A percentile compares a stretch with the other conserved stretches of the same genome.
Conservation (phyloP, 2,329 filamentous ascomycete genomes). For the Aspergillus bombycis region DNA sequence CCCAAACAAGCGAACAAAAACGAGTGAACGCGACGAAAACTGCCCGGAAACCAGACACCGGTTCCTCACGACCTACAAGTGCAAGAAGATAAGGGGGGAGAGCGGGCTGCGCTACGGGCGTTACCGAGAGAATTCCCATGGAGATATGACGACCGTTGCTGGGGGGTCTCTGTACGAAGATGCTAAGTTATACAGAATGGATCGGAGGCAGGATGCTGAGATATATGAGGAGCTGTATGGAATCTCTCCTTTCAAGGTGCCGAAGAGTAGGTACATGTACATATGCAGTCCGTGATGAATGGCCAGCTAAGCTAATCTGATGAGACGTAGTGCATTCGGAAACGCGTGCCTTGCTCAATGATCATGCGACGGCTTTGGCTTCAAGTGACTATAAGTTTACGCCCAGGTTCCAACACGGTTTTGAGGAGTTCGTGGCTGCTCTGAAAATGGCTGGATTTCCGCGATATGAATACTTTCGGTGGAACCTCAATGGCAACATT, state of each 20-base stretch:
- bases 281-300: neutral
- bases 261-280: neutral
- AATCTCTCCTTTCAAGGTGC: neutral
- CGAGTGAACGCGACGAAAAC: neutral
- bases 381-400: neutral
- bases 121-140: neutral
- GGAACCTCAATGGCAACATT: neutral
- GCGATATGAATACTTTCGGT: neutral
- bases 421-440: neutral
- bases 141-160: neutral
- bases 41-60: neutral
- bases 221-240: neutral
- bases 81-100: neutral
- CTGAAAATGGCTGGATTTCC: neutral
- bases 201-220: neutral
- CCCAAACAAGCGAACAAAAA: neutral
- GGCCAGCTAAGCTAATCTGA: neutral
- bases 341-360: neutral
- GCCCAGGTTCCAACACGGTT: neutral
- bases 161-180: neutral
- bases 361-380: neutral
- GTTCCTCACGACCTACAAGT: neutral
- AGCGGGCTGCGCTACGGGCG: neutral
- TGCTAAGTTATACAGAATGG: neutral
- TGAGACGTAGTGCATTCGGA: neutral